phyloP scores from a whole-genome alignment of 768 basidiomycete species.

The Clathrus columnatus region DNA sequence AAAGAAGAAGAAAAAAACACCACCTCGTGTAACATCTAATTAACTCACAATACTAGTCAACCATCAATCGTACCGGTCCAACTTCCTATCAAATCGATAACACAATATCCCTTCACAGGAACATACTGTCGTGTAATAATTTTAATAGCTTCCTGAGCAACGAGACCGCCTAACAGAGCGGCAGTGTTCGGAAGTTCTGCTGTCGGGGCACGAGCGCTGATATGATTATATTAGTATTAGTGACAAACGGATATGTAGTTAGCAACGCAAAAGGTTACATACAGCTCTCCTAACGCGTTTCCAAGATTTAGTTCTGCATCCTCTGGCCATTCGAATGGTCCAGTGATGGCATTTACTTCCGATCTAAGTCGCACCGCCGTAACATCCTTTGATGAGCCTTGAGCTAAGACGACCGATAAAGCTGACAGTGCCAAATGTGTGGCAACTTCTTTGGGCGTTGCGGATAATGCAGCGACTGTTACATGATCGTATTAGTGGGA shows the following conservation, averaged over 20 bases:
- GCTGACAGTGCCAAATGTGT: slow-evolving; percentile 74
- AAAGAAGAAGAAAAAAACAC: not conserved
- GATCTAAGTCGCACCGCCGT: slow-evolving; percentile 44
- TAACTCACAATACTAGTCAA: not conserved
- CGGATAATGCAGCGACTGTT: slow-evolving; percentile 33
- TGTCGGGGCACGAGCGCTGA: slow-evolving; percentile 67
- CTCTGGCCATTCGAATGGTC: slow-evolving; percentile 43
- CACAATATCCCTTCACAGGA: slow-evolving; percentile 76
- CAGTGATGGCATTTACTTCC: slow-evolving; percentile 43
- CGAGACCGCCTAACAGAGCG: slow-evolving; percentile 85
- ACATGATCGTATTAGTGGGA: slow-evolving; percentile 9
- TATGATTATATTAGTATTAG: not conserved
- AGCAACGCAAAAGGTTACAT: slow-evolving; percentile 24
- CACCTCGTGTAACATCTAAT: not conserved
- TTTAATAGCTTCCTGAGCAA: slow-evolving; percentile 97
- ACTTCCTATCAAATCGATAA: slow-evolving; percentile 76
- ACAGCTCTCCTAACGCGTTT: slow-evolving; percentile 73
- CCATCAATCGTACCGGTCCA: slow-evolving; percentile 48
- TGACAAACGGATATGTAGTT: not conserved
- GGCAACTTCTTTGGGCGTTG: slow-evolving; percentile 45
- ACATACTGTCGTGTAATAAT: slow-evolving; percentile 94
- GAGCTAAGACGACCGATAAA: slow-evolving; percentile 27
- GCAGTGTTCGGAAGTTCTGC: slow-evolving; percentile 91
- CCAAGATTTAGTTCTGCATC: slow-evolving; percentile 32
- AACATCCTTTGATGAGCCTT: slow-evolving; percentile 24